Evolutionary conservation across 2,329 filamentous ascomycete species (phyloP), one percentile per base, ranked within the genome.

Genomic region (Trichothecium roseum): DNA sequence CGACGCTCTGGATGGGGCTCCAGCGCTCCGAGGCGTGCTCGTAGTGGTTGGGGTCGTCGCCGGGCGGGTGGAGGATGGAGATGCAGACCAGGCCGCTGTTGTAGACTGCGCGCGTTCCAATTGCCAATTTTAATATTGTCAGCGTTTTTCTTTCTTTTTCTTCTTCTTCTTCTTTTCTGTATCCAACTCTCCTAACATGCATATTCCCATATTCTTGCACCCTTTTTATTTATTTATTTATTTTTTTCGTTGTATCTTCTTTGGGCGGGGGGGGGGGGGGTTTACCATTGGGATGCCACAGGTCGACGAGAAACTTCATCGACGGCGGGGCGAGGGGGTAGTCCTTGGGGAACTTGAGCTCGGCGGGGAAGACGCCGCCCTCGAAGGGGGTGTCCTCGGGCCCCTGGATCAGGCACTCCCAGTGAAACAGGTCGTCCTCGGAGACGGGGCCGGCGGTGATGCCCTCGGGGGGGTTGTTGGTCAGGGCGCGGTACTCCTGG

Each of bases 1-100:
- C 91, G 46, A 95, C 89, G 40, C 83, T 91, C 65, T 96, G 91
- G 43, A 96, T 94, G 10, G 89, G 89, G 18, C 83, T 89, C 89
- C 89, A 96, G 43, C 89, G 80, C 66, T 96, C 91, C 2, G 83
- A 87, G 7, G 91, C 89, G 50, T 89, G 84, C 62, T 96, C 89
- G 71, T 96, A 96, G 67, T 94, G 88, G 65, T 95, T 95, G 37
- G 91, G 91, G 60, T 96, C 89, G 63, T 96, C 89, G 51, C 91
- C 89, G 3, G 89, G 89, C 3, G 89, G 82, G 60, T 96, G 89
- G 3, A 96, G 78, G 64, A 96, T 96, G n/a, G 85, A 94, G 53
- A 96, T 96, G 66, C 89, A 96, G 49, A 96, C 91, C 14, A 89
- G 74, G 44, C 89, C 89, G 55, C 82, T 89, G 13, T 82, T 74